Base-by-base conservation (phyloP, 257 asterid species). In the Scutellaria minor region DNA sequence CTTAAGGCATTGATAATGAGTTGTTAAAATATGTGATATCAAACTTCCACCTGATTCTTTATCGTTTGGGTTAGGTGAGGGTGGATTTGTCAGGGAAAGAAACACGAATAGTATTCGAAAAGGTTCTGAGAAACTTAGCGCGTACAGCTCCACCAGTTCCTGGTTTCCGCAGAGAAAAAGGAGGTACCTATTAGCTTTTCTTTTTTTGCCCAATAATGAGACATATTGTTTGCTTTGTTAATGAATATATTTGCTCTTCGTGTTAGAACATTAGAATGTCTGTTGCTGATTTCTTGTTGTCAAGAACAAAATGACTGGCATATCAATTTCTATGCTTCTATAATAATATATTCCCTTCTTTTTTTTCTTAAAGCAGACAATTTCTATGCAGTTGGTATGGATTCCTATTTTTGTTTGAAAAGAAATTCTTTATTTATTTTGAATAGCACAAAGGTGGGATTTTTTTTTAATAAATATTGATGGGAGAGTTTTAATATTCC, bases 111-210 rank as follows among this genome's bases (percentile, higher is more conserved):
- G 89, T 86, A 74, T 92, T 88, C 72, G 89, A 88, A 12, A 92
- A 85, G 79, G 72, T 85, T 66, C 70, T 92, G 79, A 73, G 83
- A 67, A 89, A 79, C 73, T 79, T 92, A 71, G 96, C 92, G 12
- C 83, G 86, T 40, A 47, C 93, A 51, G 96, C 96, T 44, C 97
- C 96, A 22, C 97, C 97, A 5, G 83, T 92, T 78, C 96, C 96
- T 45, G 97, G 97, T 10, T 92, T 92, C 72, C 96, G 97, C 64
- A 71, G 84, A 75, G 87, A 83, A 42, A 92, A 88, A 70, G 95
- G 96, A 88, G 96, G 97, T 90, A 82, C 45, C 48, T 13, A n/a
- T 77, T 61, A 68, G 18, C 10, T 58, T 65, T 20, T 37, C 22
- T 5, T 15, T 35, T 18, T 18, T 18, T 18, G 18, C 18, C 46